These are phyloP conservation scores for Boletellus emodensis DNA, from an alignment of 768 basidiomycete genomes.

Conservation along the genomic window DNA sequence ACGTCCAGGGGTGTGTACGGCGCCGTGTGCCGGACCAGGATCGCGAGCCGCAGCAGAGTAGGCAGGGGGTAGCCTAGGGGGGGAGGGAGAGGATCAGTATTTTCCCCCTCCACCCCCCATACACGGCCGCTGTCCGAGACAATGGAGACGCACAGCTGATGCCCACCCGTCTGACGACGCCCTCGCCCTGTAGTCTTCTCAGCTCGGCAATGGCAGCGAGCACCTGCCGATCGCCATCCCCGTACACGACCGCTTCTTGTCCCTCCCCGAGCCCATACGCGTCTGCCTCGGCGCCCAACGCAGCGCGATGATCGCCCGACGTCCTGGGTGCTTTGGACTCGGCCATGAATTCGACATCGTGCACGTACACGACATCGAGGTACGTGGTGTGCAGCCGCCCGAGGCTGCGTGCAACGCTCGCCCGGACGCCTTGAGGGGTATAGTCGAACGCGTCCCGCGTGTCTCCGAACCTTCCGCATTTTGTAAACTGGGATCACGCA, in stretches of 20 bases:
- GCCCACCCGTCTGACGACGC: conserved; percentile 68
- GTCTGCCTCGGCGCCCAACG: conserved; percentile 48
- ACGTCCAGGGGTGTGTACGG: conserved; percentile 74
- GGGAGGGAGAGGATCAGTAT: no score
- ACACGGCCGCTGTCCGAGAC: neutral
- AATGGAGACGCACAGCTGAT: conserved; percentile 56
- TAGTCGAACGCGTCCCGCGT: conserved; percentile 64
- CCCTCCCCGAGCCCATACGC: conserved; percentile 64
- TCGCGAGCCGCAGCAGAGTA: conserved; percentile 76
- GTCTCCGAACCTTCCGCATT: conserved; percentile 74
- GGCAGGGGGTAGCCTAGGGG: conserved; percentile 72
- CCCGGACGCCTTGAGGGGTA: conserved; percentile 57
- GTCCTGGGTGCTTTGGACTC: conserved; percentile 45
- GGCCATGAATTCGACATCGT: conserved; percentile 80
- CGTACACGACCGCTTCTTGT: conserved; percentile 53
- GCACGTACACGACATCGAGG: conserved; percentile 76
- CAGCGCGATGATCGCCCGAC: conserved; percentile 53
- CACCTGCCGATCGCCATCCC: conserved; percentile 69
- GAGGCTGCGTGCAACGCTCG: conserved; percentile 63
- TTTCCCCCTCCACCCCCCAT: neutral
- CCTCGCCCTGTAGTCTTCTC: conserved; percentile 65
- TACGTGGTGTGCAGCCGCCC: conserved; percentile 69
- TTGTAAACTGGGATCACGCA: conserved; percentile 59
- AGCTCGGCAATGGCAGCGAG: conserved; percentile 66
- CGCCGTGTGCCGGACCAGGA: conserved; percentile 62